Evolutionary conservation across 208 protist genomes (phyloP).

Genomic region (Wallacemonas sp.): DNA sequence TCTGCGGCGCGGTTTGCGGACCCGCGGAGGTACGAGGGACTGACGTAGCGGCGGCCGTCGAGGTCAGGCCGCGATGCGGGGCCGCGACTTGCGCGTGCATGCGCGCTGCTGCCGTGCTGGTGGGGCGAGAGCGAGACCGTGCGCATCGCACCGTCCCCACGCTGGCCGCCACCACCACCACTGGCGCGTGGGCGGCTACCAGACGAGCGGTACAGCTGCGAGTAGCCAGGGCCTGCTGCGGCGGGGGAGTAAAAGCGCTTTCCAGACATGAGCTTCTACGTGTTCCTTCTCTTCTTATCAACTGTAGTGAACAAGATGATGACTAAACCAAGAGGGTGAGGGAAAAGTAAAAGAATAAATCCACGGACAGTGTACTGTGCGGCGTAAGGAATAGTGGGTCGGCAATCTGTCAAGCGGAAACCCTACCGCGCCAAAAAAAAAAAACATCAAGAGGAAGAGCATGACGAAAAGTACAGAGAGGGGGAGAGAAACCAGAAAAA

Average conservation of each 20-base stretch:
- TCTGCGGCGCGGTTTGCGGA: not conserved
- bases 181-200: slow-evolving; percentile 3
- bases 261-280: slow-evolving; percentile 16
- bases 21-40: not conserved
- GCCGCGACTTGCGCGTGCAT: not conserved
- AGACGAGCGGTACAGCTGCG: slow-evolving; percentile 13
- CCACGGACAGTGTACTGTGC: too few relatives aligned
- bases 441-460: too few relatives aligned
- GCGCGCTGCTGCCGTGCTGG: too few relatives aligned
- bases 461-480: too few relatives aligned
- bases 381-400: too few relatives aligned
- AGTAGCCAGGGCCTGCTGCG: not conserved
- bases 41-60: slow-evolving; percentile 4
- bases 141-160: not conserved
- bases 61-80: not conserved
- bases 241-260: slow-evolving; percentile 16
- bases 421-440: too few relatives aligned
- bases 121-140: slow-evolving; percentile 1
- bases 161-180: slow-evolving; percentile 7
- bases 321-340: too few relatives aligned
- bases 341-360: too few relatives aligned
- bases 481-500: too few relatives aligned
- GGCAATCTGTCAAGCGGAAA: too few relatives aligned
- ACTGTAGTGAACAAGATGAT: too few relatives aligned
- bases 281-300: too few relatives aligned